Conservation (phyloP, 2,329 filamentous ascomycete species). For the Bimuria novae-zelandiae region DNA sequence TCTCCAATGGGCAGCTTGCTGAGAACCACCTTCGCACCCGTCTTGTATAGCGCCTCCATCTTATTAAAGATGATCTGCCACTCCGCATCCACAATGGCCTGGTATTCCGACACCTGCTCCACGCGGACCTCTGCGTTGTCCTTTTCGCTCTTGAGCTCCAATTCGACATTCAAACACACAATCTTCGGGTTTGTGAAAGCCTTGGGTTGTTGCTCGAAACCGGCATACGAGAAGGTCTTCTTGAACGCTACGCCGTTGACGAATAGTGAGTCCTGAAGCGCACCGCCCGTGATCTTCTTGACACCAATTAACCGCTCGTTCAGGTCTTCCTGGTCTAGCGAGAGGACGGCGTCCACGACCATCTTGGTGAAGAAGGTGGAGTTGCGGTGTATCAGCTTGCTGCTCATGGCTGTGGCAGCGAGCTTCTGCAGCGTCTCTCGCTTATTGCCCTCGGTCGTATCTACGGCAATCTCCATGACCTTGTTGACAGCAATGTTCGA, state of each 20-base stretch:
- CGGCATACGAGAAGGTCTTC: constrained; percentile 99
- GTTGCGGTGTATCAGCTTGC: constrained; percentile 98
- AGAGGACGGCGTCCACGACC: constrained; percentile 96
- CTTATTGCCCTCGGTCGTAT: constrained; percentile 79
- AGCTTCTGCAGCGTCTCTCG: constrained; percentile 88
- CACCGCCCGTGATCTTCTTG: constrained; percentile 97
- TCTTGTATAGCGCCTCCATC: constrained; percentile 91
- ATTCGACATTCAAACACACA: constrained; percentile 94
- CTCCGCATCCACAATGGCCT: constrained; percentile 98
- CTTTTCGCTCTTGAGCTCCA: constrained; percentile 98
- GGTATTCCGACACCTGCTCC: constrained; percentile 98
- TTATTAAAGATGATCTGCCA: constrained; percentile 99
- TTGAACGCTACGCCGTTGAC: constrained; percentile 99
- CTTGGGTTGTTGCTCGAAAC: constrained; percentile 99
- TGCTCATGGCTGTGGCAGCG: constrained; percentile 96
- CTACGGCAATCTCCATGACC: constrained; percentile 94
- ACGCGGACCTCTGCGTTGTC: constrained; percentile 98
- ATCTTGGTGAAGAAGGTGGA: constrained; percentile 96
- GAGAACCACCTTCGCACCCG: constrained; percentile 94
- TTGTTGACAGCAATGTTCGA: constrained; percentile 95
- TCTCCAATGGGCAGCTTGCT: constrained; percentile 98
- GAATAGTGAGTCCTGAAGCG: constrained; percentile 92
- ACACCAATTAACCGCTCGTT: constrained; percentile 98
- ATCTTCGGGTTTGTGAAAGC: constrained; percentile 93
- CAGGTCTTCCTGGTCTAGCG: constrained; percentile 93